These are phyloP conservation scores for Heterobasidion occidentale DNA, from an alignment of 1,284 basidiomycete genomes.

Conservation along the genomic window DNA sequence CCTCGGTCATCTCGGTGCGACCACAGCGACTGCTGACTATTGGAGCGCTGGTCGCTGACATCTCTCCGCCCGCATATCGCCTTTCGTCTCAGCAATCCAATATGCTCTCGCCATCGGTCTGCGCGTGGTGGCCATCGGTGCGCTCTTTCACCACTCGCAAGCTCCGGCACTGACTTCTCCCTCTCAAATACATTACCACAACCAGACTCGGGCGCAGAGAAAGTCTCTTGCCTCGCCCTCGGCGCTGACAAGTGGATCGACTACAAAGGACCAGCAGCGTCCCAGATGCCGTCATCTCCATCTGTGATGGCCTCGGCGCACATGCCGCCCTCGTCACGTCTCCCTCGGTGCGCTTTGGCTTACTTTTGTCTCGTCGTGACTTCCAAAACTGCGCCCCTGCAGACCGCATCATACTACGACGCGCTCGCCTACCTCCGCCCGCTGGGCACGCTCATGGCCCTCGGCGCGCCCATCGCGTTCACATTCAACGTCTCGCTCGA, in stretches of 20 bases:
- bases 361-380: neutral
- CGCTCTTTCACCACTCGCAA: neutral
- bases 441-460: conserved; percentile 50
- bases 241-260: conserved; percentile 71
- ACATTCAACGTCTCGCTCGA: conserved; percentile 42
- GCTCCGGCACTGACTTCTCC: neutral
- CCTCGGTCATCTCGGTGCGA: conserved; percentile 46
- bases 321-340: conserved; percentile 57
- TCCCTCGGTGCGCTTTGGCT: conserved; percentile 25
- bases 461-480: conserved; percentile 46
- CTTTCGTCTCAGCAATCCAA: conserved; percentile 42
- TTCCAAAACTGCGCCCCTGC: neutral
- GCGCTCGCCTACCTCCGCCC: conserved; percentile 55
- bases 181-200: neutral
- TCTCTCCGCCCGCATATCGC: neutral
- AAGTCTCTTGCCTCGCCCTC: conserved; percentile 45
- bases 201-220: conserved; percentile 57
- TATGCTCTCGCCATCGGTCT: conserved; percentile 61
- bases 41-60: no score
- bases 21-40: neutral
- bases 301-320: conserved; percentile 56
- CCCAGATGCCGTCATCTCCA: conserved; percentile 41
- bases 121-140: conserved; percentile 67
- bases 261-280: conserved; percentile 49
- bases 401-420: conserved; percentile 47